phyloP scores from a whole-genome alignment of 73 alveolate genomes.

The Urostyla sp. region DNA sequence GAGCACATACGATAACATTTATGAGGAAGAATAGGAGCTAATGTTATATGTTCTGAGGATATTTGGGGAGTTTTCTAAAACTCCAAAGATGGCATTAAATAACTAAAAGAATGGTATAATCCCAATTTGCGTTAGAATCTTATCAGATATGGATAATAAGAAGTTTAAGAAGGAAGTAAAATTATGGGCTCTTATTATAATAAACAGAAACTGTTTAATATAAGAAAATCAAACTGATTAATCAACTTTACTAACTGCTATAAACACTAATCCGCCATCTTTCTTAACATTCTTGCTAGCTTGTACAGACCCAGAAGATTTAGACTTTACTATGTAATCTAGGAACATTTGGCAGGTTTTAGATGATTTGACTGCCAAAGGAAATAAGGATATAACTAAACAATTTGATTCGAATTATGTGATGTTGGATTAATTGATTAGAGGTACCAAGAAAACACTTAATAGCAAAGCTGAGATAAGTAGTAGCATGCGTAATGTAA shows the following conservation, averaged over 20 bases:
- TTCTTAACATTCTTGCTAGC: constrained; percentile 36
- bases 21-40: constrained; percentile 52
- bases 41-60: constrained; percentile 37
- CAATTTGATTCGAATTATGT: not conserved
- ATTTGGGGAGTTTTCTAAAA: constrained; percentile 48
- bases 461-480: constrained; percentile 39
- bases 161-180: constrained; percentile 45
- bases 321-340: constrained; percentile 17
- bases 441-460: constrained; percentile 48
- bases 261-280: not conserved
- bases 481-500: constrained; percentile 15
- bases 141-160: not conserved
- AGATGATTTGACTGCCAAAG: not conserved
- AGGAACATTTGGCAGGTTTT: constrained; percentile 18
- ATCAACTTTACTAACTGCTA: not conserved
- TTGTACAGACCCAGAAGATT: constrained; percentile 38
- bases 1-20: constrained; percentile 2
- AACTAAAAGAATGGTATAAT: constrained; percentile 45
- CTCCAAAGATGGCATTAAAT: constrained; percentile 34
- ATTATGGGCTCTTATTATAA: constrained; percentile 47
- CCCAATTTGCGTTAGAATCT: constrained; percentile 31
- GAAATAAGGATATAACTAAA: not conserved
- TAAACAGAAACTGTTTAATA: constrained; percentile 48
- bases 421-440: constrained; percentile 36
- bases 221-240: not conserved